A percentile compares a stretch with the other conserved stretches of the same genome.
These are phyloP conservation scores for Dendrothele bispora DNA, from an alignment of 768 basidiomycete species.

Conservation along the genomic window DNA sequence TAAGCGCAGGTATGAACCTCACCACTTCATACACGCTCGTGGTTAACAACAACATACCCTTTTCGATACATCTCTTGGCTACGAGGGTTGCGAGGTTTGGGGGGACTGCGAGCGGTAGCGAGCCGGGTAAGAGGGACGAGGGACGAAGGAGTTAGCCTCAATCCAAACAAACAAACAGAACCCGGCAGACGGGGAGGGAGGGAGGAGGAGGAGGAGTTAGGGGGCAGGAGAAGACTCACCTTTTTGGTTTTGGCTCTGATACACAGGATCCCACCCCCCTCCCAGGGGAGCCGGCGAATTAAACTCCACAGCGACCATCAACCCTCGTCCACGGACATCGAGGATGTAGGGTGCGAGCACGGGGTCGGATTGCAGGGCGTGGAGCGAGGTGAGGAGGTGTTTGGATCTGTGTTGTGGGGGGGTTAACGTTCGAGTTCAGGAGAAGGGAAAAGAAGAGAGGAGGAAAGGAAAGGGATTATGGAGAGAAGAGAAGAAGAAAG, in stretches of 20 bases:
- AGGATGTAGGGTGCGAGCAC: conserved; percentile 59
- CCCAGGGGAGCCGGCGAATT: conserved; percentile 57
- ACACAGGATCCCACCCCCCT: conserved; percentile 43
- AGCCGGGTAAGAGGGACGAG: no score
- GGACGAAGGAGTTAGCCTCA: no score
- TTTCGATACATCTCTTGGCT: conserved; percentile 78
- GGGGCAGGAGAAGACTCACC: conserved; percentile 26
- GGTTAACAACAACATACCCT: conserved; percentile 84
- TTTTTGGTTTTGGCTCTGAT: conserved; percentile 15
- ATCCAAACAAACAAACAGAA: not conserved
- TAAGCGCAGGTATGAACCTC: conserved; percentile 92
- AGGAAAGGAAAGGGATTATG: not conserved
- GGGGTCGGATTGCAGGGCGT: conserved; percentile 55
- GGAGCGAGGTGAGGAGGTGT: conserved; percentile 67
- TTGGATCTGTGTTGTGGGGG: conserved; percentile 53
- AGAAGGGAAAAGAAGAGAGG: conserved; percentile 6
- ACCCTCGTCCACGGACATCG: conserved; percentile 85
- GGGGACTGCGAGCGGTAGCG: conserved; percentile 9
- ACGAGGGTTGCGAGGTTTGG: conserved; percentile 67
- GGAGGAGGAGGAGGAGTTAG: not conserved
- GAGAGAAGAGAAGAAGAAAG: not conserved
- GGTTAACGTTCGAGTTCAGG: not conserved
- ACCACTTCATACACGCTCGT: conserved; percentile 88
- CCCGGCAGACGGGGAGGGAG: not conserved
- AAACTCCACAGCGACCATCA: conserved; percentile 89